These are phyloP conservation scores for Avena sativa DNA, from an alignment of 176 grass and related monocot species.

Conservation along the genomic window DNA sequence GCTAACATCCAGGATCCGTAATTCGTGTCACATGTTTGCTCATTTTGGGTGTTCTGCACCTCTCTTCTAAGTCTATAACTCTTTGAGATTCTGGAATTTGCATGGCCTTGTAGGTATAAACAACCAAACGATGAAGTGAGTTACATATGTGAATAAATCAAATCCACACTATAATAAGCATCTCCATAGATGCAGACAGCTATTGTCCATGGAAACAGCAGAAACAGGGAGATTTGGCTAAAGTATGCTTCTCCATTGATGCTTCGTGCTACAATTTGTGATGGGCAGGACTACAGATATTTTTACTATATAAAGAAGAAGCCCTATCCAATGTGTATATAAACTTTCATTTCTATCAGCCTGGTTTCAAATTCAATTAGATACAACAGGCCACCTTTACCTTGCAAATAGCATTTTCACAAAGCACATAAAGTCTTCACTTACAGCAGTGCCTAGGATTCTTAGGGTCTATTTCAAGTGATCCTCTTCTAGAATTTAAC, in stretches of 20 bases:
- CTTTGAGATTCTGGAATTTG: background rate
- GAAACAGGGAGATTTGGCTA: background rate
- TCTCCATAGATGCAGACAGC: background rate
- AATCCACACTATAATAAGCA: background rate
- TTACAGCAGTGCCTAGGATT: slow-evolving; percentile 2
- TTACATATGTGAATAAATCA: slow-evolving; percentile 8
- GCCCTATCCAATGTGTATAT: background rate
- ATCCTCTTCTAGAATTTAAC: background rate
- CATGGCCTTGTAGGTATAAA: background rate
- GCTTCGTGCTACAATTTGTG: background rate
- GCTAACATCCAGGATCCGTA: slow-evolving; percentile 2
- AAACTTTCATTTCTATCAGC: background rate
- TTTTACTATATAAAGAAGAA: background rate
- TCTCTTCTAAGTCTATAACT: background rate
- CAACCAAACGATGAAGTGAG: background rate
- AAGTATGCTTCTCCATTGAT: slow-evolving; percentile 9
- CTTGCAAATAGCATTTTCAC: background rate
- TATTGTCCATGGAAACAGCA: background rate
- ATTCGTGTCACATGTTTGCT: background rate
- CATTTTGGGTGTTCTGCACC: slow-evolving; percentile 2
- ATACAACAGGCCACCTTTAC: background rate
- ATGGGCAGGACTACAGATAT: background rate
- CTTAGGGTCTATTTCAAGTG: background rate
- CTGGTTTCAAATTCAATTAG: background rate
- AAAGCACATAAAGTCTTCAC: background rate